Evolutionary conservation across 2,329 filamentous ascomycete genomes (phyloP).

Genomic region (Drechmeria coniospora): DNA sequence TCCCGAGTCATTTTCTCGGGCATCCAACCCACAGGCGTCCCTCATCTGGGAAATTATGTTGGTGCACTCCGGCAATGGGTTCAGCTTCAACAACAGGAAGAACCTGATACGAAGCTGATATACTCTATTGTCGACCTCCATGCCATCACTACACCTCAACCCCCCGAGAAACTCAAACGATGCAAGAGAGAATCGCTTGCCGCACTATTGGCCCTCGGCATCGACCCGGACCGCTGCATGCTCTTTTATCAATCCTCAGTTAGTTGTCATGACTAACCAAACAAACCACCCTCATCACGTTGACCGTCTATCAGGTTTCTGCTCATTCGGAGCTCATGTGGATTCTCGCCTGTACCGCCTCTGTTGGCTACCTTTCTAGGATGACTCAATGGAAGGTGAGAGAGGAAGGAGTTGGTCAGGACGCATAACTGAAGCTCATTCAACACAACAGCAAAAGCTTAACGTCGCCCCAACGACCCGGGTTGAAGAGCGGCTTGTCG

Average conservation of each 20-base stretch:
- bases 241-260: conserved; percentile 76
- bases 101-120: conserved; percentile 44
- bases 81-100: conserved; percentile 50
- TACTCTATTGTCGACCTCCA: conserved; percentile 91
- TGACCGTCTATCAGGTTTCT: conserved; percentile 35
- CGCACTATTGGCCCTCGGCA: conserved; percentile 65
- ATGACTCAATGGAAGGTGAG: conserved; percentile 98
- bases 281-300: background rate
- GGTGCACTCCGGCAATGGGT: conserved; percentile 84
- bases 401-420: background rate
- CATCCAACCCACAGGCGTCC: conserved; percentile 89
- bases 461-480: conserved; percentile 43
- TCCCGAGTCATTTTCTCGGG: conserved; percentile 67
- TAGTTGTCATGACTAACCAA: conserved; percentile 12
- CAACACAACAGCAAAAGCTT: conserved; percentile 51
- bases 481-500: conserved; percentile 41
- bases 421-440: conserved; percentile 1
- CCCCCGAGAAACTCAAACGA: conserved; percentile 41
- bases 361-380: conserved; percentile 83
- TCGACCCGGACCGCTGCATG: conserved; percentile 60
- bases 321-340: conserved; percentile 89
- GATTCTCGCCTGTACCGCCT: conserved; percentile 84
- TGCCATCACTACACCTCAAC: conserved; percentile 69
- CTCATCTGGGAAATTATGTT: conserved; percentile 89
- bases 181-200: conserved; percentile 64